Base-by-base conservation (phyloP, 2,329 filamentous ascomycete species). In the Epichloe gansuensis region DNA sequence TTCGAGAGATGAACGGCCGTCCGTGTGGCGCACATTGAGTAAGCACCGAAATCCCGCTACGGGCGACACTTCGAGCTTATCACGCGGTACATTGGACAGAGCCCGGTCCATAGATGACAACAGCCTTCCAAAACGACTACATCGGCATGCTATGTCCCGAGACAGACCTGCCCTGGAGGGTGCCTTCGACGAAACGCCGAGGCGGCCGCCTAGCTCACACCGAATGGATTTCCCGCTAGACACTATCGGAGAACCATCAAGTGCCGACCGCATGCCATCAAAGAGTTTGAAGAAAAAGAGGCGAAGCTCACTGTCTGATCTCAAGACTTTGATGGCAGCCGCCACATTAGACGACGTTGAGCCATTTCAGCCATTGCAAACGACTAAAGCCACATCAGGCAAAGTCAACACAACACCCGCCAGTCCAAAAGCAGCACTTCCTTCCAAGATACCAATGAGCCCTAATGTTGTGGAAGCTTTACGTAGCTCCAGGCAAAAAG, bases 251-350 rank as follows among this genome's bases (percentile, higher is more conserved):
- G 78, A 81, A 60, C 78, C 78, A 1, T 71, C 73, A 0, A 68
- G 66, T 15, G 74, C 76, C 51, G 63, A 67, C 5, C 56, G 60
- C 8, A 57, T 64, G 4, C 42, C 39, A 7, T 45, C 50, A 3
- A 75, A 71, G 57, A 64, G 65, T n/a, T 69, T 73, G 44, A 82
- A 78, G 64, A 90, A 84, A 57, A 96, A 95, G 72, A 79, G 91
- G 51, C 83, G 91, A 64, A 96, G 90, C 69, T 96, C 90, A 27
- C 71, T 97, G 42, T 95, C 90, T 4, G 91, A 97, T 65, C 74
- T 97, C 47, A 85, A 82, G 58, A 76, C 73, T 52, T 71, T 87
- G 17, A 82, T 91, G 68, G 77, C 75, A 41, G 75, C 80, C 51
- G 74, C 82, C 8, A 76, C 72, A 11, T 66, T 84, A 25, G 64